Evolutionary conservation across 148 eudicot genomes (phyloP).

Genomic region (Rhododendron henanense): DNA sequence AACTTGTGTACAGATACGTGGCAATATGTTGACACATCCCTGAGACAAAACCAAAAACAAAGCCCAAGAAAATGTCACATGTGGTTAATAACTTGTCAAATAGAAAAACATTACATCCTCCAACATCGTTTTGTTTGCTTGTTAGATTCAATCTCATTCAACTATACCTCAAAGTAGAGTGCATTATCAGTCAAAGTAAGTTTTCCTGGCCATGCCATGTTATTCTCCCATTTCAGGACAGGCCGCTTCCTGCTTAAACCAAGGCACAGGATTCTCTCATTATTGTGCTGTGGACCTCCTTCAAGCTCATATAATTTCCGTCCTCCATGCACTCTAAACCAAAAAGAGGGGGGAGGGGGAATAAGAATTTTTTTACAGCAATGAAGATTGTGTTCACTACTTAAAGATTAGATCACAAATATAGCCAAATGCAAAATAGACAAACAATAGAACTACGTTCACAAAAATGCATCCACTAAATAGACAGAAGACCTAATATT

Average conservation of each 20-base stretch:
- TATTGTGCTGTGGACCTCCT: conserved; percentile 32
- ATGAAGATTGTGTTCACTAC: not conserved
- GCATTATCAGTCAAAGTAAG: conserved; percentile 81
- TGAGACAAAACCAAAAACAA: not conserved
- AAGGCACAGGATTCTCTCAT: conserved; percentile 66
- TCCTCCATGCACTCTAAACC: conserved; percentile 75
- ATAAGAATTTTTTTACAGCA: not conserved
- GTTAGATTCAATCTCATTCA: not conserved
- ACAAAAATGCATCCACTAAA: not conserved
- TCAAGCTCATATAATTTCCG: conserved; percentile 52
- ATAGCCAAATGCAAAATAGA: not conserved
- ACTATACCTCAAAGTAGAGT: conserved; percentile 82
- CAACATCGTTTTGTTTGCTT: not conserved
- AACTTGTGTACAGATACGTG: not conserved
- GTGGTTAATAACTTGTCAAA: not conserved
- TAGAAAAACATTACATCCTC: not conserved
- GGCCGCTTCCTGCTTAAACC: conserved; percentile 80
- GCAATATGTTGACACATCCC: not conserved
- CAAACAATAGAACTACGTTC: not conserved
- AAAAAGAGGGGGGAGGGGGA: not conserved
- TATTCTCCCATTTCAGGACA: conserved; percentile 81
- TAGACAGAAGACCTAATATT: not conserved
- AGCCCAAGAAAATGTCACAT: not conserved
- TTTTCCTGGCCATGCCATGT: conserved; percentile 94
- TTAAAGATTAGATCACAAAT: conserved; percentile 5